Conservation (phyloP, 2,329 filamentous ascomycete species). For the Microascus cirrosus region DNA sequence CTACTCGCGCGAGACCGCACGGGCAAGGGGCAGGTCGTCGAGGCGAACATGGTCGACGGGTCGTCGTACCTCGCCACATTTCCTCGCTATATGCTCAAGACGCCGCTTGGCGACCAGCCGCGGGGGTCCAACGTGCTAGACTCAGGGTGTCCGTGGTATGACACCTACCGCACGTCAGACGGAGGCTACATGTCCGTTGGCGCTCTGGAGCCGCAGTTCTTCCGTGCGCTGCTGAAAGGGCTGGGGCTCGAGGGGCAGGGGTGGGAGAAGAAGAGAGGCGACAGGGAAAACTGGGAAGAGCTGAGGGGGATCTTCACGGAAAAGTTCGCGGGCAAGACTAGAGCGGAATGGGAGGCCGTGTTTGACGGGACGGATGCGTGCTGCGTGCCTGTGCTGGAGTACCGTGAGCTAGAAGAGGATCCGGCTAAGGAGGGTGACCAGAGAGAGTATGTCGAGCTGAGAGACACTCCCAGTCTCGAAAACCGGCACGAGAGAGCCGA, state of each 20-base stretch:
- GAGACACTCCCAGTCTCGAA: slow-evolving; percentile 52
- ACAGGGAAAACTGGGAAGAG: slow-evolving; percentile 56
- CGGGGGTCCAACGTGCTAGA: slow-evolving; percentile 73
- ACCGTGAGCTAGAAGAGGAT: slow-evolving; percentile 53
- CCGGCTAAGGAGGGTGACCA: slow-evolving; percentile 50
- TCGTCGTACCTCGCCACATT: slow-evolving; percentile 68
- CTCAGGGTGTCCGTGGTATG: slow-evolving; percentile 79
- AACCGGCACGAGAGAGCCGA: slow-evolving; percentile 49
- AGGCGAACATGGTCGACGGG: slow-evolving; percentile 96
- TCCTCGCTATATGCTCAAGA: slow-evolving; percentile 56
- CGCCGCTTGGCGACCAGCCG: slow-evolving; percentile 46
- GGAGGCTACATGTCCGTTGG: slow-evolving; percentile 78
- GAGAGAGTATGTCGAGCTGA: slow-evolving; percentile 58
- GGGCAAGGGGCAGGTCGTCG: slow-evolving; percentile 75
- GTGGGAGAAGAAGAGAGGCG: slow-evolving; percentile 42
- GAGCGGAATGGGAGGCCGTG: slow-evolving; percentile 69
- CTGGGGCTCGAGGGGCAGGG: slow-evolving; percentile 44
- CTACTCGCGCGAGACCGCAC: slow-evolving; percentile 52
- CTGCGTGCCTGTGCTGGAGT: slow-evolving; percentile 75
- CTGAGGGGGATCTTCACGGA: slow-evolving; percentile 49
- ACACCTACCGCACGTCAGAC: slow-evolving; percentile 77
- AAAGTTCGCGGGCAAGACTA: slow-evolving; percentile 58
- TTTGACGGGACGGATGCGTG: slow-evolving; percentile 92
- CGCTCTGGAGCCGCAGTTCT: slow-evolving; percentile 83
- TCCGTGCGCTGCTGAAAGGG: slow-evolving; percentile 52